Evolutionary conservation across 768 basidiomycete genomes (phyloP).

Genomic region (Lactarius sp.): DNA sequence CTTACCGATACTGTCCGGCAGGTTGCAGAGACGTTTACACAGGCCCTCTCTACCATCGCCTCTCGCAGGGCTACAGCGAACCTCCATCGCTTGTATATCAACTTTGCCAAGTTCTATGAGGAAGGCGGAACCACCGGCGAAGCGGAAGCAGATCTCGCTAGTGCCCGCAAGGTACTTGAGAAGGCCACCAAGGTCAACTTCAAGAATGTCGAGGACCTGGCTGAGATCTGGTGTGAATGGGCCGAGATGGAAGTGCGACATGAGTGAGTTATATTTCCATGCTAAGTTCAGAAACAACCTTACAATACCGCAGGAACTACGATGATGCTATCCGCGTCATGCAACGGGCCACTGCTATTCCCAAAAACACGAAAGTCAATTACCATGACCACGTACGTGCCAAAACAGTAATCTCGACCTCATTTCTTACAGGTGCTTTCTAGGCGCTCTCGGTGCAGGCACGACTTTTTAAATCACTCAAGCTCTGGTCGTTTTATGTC

Average conservation of each 20-base stretch:
- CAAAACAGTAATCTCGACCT: constrained; percentile 21
- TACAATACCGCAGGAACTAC: constrained; percentile 64
- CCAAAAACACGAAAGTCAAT: constrained; percentile 84
- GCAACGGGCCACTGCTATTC: constrained; percentile 91
- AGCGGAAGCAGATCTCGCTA: constrained; percentile 77
- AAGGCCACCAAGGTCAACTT: constrained; percentile 90
- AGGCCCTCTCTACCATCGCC: constrained; percentile 81
- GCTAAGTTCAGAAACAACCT: constrained; percentile 22
- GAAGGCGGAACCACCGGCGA: constrained; percentile 80
- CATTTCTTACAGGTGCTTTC: not conserved
- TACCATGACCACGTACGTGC: constrained; percentile 88
- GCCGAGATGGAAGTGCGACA: constrained; percentile 96
- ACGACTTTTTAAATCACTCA: constrained; percentile 94
- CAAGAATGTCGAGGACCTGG: constrained; percentile 94
- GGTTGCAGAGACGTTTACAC: constrained; percentile 92
- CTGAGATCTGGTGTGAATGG: constrained; percentile 99
- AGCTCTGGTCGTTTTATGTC: constrained; percentile 98
- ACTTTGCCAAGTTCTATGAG: constrained; percentile 97
- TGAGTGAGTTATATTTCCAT: constrained; percentile 55
- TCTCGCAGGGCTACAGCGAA: constrained; percentile 90
- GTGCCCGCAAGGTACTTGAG: constrained; percentile 88
- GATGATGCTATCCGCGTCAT: constrained; percentile 93
- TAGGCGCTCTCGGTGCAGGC: constrained; percentile 82
- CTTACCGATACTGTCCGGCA: constrained; percentile 30
- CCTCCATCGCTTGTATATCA: constrained; percentile 83